phyloP scores from a whole-genome alignment of 441 rosid species.

The Euphorbia corollata region DNA sequence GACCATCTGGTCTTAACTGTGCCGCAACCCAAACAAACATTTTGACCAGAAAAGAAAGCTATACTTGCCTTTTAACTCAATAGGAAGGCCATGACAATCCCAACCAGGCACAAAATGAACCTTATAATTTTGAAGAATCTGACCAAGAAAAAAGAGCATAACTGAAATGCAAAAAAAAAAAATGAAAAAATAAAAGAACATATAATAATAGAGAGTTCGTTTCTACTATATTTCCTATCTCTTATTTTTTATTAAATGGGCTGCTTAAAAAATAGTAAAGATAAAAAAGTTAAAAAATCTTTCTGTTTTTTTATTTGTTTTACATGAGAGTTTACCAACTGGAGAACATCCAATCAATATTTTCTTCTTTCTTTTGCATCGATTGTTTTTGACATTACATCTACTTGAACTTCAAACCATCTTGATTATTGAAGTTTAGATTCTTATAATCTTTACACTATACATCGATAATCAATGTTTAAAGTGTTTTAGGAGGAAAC shows the following conservation, averaged over 20 bases:
- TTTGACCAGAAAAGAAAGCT: conserved; percentile 13
- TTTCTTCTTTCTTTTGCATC: not conserved
- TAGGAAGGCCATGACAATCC: conserved; percentile 99
- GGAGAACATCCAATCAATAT: not conserved
- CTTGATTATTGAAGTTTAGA: not conserved
- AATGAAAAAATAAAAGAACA: not conserved
- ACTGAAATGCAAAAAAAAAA: conserved; percentile 3
- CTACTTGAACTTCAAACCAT: not conserved
- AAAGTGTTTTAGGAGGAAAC: conserved; percentile 17
- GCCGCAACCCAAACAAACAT: not conserved
- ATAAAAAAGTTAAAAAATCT: not conserved
- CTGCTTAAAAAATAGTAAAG: not conserved
- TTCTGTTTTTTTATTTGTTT: not conserved
- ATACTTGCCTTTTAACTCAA: conserved; percentile 89
- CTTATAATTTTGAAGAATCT: conserved; percentile 89
- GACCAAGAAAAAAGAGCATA: conserved; percentile 21
- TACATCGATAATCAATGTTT: not conserved
- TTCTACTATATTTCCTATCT: not conserved
- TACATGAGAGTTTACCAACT: not conserved
- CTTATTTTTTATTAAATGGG: not conserved
- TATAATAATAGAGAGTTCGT: not conserved
- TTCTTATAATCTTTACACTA: not conserved
- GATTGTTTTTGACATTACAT: not conserved
- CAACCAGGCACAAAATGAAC: conserved; percentile 88
- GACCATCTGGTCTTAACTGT: no score